Percentiles rank a stretch among this genome's conserved stretches.
Evolutionary conservation across 192 early-diverging fungal genomes (phyloP).

Genomic region (Diversispora epigaea): DNA sequence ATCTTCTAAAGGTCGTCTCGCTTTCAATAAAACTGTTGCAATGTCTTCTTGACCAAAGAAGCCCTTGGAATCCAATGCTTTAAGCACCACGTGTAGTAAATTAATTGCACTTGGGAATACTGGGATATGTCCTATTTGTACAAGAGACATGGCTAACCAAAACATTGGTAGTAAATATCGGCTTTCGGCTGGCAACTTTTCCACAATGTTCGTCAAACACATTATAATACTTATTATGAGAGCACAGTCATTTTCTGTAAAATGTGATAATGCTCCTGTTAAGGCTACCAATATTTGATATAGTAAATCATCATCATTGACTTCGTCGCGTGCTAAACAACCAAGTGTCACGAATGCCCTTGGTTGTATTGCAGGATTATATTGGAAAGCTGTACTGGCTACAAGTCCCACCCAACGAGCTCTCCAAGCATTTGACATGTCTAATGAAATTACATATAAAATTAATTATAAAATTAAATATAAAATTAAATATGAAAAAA

Average conservation of each 20-base stretch:
- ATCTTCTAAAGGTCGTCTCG: constrained; percentile 70
- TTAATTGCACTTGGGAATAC: constrained; percentile 73
- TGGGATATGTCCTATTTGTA: constrained; percentile 82
- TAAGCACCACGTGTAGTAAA: constrained; percentile 70
- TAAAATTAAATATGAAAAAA: constrained; percentile 13
- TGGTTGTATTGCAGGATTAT: constrained; percentile 91
- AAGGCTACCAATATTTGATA: constrained; percentile 91
- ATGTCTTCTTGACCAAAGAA: constrained; percentile 72
- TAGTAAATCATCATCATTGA: constrained; percentile 83
- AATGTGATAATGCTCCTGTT: constrained; percentile 79
- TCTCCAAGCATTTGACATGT: constrained; percentile 79
- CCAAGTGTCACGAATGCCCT: constrained; percentile 91
- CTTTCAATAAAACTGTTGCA: constrained; percentile 68
- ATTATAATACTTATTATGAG: constrained; percentile 86
- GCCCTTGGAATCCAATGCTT: constrained; percentile 71
- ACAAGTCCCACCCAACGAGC: constrained; percentile 92
- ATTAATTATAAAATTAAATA: constrained; percentile 23
- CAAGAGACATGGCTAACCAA: constrained; percentile 86
- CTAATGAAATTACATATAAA: constrained; percentile 42
- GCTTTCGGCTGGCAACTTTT: constrained; percentile 77
- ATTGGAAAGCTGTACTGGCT: constrained; percentile 89
- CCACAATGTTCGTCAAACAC: constrained; percentile 87
- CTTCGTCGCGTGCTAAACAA: constrained; percentile 82
- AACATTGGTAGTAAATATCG: constrained; percentile 83
- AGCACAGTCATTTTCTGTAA: constrained; percentile 77